These are phyloP conservation scores for Actinidia polygama DNA, from an alignment of 179 eudicot genomes.

Conservation along the genomic window DNA sequence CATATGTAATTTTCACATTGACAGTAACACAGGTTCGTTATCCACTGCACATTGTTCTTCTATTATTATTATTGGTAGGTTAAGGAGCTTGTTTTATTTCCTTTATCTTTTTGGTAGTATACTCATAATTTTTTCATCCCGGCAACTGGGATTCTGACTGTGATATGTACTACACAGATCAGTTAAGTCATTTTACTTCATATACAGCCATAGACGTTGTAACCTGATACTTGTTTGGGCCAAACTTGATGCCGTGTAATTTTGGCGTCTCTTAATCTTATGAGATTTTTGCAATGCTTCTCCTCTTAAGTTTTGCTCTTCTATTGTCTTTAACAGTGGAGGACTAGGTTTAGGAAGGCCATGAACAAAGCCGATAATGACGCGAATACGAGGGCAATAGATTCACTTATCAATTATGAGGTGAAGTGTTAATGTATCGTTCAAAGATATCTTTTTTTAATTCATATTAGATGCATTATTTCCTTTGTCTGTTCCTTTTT, in stretches of 20 bases:
- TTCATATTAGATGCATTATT: neutral
- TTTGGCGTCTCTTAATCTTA: constrained; percentile 2
- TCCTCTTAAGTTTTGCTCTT: neutral
- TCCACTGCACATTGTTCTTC: constrained; percentile 8
- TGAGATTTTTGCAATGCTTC: neutral
- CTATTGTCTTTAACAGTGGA: constrained; percentile 62
- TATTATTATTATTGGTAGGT: neutral
- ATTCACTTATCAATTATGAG: constrained; percentile 97
- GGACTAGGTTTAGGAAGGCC: constrained; percentile 92
- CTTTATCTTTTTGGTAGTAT: constrained; percentile 7
- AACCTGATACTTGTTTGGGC: neutral
- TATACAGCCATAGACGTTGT: neutral
- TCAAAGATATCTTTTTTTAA: neutral
- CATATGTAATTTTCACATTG: constrained; percentile 85
- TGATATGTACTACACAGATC: neutral
- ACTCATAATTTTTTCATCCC: neutral
- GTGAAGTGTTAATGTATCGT: constrained; percentile 34
- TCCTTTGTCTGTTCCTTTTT: neutral
- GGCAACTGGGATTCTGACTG: neutral
- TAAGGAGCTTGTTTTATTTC: constrained; percentile 7
- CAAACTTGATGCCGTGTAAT: constrained; percentile 8
- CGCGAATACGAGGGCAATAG: constrained; percentile 92
- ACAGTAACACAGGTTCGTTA: constrained; percentile 79
- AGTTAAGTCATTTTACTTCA: neutral
- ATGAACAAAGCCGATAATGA: constrained; percentile 99